Conservation (phyloP, 1,284 basidiomycete genomes). For the Rhodofomes roseus region DNA sequence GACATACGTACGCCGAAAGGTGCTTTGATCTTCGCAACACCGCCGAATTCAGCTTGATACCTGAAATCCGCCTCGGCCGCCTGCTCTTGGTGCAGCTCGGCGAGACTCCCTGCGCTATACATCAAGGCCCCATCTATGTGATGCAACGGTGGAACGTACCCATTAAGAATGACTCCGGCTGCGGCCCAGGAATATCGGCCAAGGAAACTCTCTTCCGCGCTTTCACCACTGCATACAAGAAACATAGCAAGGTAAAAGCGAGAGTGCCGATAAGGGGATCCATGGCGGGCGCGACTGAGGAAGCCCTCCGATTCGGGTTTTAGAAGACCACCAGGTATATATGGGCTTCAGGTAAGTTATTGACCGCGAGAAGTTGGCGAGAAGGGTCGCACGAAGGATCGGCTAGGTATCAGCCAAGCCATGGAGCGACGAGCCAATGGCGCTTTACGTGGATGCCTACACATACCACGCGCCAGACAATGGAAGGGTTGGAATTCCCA, state of each 20-base stretch:
- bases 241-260: not conserved
- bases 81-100: constrained; percentile 47
- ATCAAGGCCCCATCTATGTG: not conserved
- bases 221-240: constrained; percentile 17
- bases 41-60: constrained; percentile 45
- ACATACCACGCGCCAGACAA: not conserved
- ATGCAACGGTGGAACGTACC: constrained; percentile 15
- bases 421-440: not conserved
- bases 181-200: constrained; percentile 28
- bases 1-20: constrained; percentile 40
- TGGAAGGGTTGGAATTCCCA: too few species aligned
- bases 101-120: constrained; percentile 39
- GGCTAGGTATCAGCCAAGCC: not conserved
- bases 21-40: constrained; percentile 46
- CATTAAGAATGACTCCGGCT: constrained; percentile 27
- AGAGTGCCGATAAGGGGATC: not conserved
- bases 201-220: constrained; percentile 18
- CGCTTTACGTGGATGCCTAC: not conserved
- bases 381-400: not conserved
- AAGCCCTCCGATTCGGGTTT: not conserved
- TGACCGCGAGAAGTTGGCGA: not conserved
- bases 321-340: not conserved
- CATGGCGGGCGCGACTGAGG: not conserved
- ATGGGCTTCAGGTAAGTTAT: not conserved
- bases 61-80: constrained; percentile 48